Conservation (phyloP, 805 yeast species). For the Candida oleophila region DNA sequence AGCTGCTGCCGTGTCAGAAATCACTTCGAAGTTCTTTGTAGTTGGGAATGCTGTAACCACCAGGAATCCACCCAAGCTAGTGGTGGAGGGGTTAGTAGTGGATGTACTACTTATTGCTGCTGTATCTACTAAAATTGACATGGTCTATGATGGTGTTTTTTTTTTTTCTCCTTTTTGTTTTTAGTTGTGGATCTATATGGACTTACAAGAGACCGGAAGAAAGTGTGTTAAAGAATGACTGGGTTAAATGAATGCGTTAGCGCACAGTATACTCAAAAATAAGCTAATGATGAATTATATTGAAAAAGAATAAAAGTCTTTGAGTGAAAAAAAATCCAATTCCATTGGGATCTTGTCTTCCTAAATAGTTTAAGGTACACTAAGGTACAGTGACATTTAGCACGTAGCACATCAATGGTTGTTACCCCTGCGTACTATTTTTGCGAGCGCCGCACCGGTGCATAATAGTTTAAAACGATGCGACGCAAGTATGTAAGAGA, state of each 20-base stretch:
- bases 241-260: not conserved
- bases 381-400: not conserved
- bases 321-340: too few species aligned
- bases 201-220: not conserved
- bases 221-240: not conserved
- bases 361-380: not conserved
- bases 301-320: not conserved
- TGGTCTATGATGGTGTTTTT: too few species aligned
- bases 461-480: not conserved
- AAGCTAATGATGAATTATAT: not conserved
- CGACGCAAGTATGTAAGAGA: not conserved
- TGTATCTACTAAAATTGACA: constrained; percentile 4
- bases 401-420: not conserved
- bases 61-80: constrained; percentile 3
- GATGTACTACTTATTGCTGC: not conserved
- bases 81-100: constrained; percentile 2
- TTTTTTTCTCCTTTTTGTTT: too few species aligned
- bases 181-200: not conserved
- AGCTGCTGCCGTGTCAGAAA: not conserved
- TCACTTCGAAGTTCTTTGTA: not conserved
- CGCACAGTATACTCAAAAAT: not conserved
- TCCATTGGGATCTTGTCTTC: not conserved
- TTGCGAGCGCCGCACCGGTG: not conserved
- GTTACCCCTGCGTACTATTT: not conserved
- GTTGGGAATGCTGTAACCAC: not conserved